phyloP scores from a whole-genome alignment of 805 yeast genomes.

The Candida coleopterorum region DNA sequence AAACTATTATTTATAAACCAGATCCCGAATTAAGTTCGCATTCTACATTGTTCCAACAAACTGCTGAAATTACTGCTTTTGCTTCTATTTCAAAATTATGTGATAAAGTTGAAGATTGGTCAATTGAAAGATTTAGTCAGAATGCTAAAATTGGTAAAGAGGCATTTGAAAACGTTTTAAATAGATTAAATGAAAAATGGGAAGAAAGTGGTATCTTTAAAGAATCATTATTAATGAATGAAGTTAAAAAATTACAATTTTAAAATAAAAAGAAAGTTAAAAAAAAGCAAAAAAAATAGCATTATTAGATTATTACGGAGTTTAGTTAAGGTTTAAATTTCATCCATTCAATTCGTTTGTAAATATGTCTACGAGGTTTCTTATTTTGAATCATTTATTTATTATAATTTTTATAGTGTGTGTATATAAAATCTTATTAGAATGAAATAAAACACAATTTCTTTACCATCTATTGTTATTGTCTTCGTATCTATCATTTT shows the following conservation, averaged over 20 bases:
- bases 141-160: slow-evolving; percentile 77
- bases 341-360: not conserved
- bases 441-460: not conserved
- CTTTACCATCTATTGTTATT: slow-evolving; percentile 2
- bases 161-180: slow-evolving; percentile 81
- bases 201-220: slow-evolving; percentile 36
- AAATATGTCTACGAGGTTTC: too few relatives aligned
- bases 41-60: slow-evolving; percentile 68
- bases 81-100: slow-evolving; percentile 66
- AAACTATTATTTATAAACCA: slow-evolving; percentile 79
- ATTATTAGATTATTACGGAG: too few relatives aligned
- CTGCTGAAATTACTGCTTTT: slow-evolving; percentile 85
- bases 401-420: too few relatives aligned
- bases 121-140: slow-evolving; percentile 80
- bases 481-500: not conserved
- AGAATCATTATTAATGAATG: slow-evolving; percentile 5
- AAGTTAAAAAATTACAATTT: slow-evolving; percentile 10
- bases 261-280: not conserved
- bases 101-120: slow-evolving; percentile 87
- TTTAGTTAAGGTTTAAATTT: too few relatives aligned
- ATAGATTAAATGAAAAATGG: slow-evolving; percentile 43
- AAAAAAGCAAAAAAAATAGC: not conserved
- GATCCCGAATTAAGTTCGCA: slow-evolving; percentile 46
- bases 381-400: not conserved
- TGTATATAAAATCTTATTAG: too few relatives aligned